A percentile compares a stretch with the other conserved stretches of the same genome.
Conservation (phyloP, 164 flowering plant species). For the Annona squamosa region DNA sequence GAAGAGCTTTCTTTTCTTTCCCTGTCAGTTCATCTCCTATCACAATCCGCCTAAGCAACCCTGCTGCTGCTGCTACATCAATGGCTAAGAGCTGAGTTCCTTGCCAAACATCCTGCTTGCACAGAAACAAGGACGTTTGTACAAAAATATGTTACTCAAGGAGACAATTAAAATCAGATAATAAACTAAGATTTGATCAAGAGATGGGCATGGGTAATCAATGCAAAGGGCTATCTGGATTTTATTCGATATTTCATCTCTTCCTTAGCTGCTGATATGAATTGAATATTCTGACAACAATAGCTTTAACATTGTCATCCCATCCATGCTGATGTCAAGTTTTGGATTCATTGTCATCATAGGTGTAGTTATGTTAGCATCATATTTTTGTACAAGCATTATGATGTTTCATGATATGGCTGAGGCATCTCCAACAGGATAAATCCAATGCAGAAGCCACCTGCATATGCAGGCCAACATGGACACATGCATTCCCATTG, state of each 20-base stretch:
- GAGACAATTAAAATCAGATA: neutral
- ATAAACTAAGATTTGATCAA: neutral
- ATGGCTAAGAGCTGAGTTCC: constrained; percentile 95
- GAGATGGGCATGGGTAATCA: neutral
- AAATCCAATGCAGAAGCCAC: no score
- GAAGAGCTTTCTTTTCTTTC: constrained; percentile 76
- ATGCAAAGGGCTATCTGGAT: no score
- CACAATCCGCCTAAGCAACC: constrained; percentile 55
- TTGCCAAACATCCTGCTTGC: constrained; percentile 86
- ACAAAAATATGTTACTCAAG: neutral
- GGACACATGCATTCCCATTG: no score
- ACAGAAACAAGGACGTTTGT: constrained; percentile 8
- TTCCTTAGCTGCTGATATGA: neutral
- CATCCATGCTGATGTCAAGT: neutral
- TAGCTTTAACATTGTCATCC: neutral
- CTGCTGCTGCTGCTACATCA: constrained; percentile 80
- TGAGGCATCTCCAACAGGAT: no score
- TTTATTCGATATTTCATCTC: no score
- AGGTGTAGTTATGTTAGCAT: no score
- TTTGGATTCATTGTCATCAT: neutral
- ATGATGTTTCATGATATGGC: no score
- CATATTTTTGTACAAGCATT: no score
- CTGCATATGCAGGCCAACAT: no score
- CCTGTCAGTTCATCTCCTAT: constrained; percentile 85
- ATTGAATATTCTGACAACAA: neutral